Percentiles rank a stretch among this genome's conserved stretches.
phyloP scores from a whole-genome alignment of 257 asterid genomes.

The Anisodus acutangulus region DNA sequence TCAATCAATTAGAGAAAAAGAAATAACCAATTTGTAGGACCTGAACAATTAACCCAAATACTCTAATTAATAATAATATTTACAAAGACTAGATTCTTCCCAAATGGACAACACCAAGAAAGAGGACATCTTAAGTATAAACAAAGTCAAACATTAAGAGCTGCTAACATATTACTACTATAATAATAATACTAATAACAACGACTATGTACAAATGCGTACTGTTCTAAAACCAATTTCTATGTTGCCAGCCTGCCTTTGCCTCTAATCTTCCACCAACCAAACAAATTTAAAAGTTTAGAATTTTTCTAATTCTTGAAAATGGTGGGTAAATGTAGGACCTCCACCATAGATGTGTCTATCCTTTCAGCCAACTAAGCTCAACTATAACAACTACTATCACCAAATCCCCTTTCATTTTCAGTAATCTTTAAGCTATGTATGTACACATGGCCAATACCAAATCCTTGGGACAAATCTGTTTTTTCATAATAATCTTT shows the following conservation, averaged over 20 bases:
- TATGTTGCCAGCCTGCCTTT: background rate
- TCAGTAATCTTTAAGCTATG: constrained; percentile 33
- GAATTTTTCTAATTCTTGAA: constrained; percentile 28
- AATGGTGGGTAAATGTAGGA: constrained; percentile 23
- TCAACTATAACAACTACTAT: constrained; percentile 35
- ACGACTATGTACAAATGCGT: constrained; percentile 34
- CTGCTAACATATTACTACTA: background rate
- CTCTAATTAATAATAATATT: constrained; percentile 1
- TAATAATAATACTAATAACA: constrained; percentile 4
- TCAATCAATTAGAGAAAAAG: constrained; percentile 1
- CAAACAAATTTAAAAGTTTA: constrained; percentile 24
- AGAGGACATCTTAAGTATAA: constrained; percentile 23
- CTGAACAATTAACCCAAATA: background rate
- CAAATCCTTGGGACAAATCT: constrained; percentile 32
- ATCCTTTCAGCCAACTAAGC: constrained; percentile 37
- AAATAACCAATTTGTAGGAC: background rate
- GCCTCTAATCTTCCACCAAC: constrained; percentile 29
- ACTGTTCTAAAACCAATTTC: constrained; percentile 35
- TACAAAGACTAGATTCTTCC: constrained; percentile 29
- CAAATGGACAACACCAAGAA: constrained; percentile 6
- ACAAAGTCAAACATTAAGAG: constrained; percentile 17
- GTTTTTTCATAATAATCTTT: background rate
- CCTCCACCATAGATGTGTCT: background rate
- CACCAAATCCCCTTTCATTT: constrained; percentile 39
- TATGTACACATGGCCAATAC: constrained; percentile 47